Evolutionary conservation across 345 rosid genomes (phyloP), one percentile per base, ranked within the genome.

Genomic region (Cardiospermum halicacabum): DNA sequence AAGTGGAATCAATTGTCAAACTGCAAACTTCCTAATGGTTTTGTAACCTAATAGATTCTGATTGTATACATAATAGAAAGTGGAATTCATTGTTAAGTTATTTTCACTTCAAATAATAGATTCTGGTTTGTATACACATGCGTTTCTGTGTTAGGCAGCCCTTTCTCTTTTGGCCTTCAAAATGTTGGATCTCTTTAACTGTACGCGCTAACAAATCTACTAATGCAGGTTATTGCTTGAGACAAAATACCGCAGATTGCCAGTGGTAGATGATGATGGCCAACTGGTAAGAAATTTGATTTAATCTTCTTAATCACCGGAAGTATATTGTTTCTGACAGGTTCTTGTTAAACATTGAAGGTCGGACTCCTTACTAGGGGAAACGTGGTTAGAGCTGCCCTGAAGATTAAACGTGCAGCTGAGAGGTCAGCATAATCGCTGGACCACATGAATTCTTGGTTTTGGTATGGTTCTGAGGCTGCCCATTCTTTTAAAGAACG

Each of bases 321-420:
- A 16, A 11, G 4, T 34, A 13, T 9, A 39, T 19, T 2, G 19
- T 53, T 37, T 58, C 48, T 60, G 39, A 71, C 26, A 28, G 21
- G 7, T 43, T 15, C 59, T 53, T 61, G 4, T 66, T 70, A 47
- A 65, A 60, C 28, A 53, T 47, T 56, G 48, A 79, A 93, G 98
- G 85, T 82, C 36, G 98, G 98, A 64, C 83, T 93, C 70, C 79
- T 81, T 53, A 82, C 94, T 26, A 80, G 97, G 68, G 96, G 92
- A 68, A 83, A 85, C 53, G 86, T 90, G 19, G 92, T 88, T 25
- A 65, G 82, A 47, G 91, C 94, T 70, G 94, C 88, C 1, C 69
- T 88, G 61, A 80, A 75, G 78, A 88, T 90, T 53, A 93, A 85
- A 68, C 78, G 73, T 5, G 87, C 80, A 18, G 30, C 53, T 60